These are phyloP conservation scores for Boeremia lycopersici DNA, from an alignment of 2,329 filamentous ascomycete species.

Conservation along the genomic window DNA sequence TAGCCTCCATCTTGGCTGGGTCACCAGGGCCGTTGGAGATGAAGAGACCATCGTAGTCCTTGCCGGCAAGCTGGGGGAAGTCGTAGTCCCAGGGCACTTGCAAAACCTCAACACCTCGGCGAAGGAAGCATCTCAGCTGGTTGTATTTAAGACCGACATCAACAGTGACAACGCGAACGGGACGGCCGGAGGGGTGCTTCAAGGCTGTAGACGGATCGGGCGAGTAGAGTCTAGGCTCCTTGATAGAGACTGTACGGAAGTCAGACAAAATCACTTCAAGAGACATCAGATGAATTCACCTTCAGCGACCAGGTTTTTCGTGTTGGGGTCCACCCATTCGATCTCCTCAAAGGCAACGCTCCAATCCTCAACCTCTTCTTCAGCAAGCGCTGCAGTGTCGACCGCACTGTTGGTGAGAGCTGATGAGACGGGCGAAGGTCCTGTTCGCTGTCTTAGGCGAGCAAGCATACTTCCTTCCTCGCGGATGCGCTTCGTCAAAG, in stretches of 20 bases:
- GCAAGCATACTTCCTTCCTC: conserved; percentile 96
- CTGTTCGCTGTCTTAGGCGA: conserved; percentile 78
- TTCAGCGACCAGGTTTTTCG: conserved; percentile 89
- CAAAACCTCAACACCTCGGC: conserved; percentile 88
- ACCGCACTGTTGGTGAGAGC: conserved; percentile 49
- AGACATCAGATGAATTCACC: conserved; percentile 64
- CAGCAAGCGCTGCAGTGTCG: conserved; percentile 39
- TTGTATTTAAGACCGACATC: conserved; percentile 99
- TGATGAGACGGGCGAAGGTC: conserved; percentile 33
- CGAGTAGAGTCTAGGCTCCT: conserved; percentile 82
- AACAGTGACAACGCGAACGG: conserved; percentile 85
- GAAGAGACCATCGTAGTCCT: conserved; percentile 94
- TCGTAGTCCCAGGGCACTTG: conserved; percentile 97
- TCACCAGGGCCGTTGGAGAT: conserved; percentile 98
- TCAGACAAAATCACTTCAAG: conserved; percentile 26
- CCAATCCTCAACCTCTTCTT: conserved; percentile 50
- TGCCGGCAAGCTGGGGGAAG: conserved; percentile 75
- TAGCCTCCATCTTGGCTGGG: conserved; percentile 80
- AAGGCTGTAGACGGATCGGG: conserved; percentile 73
- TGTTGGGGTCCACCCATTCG: conserved; percentile 91
- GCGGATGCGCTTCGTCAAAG: conserved; percentile 91
- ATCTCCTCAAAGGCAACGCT: conserved; percentile 73
- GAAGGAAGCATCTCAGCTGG: conserved; percentile 90
- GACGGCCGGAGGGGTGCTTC: conserved; percentile 85
- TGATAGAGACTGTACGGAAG: conserved; percentile 77